A percentile compares a stretch with the other conserved stretches of the same genome.
phyloP scores from a whole-genome alignment of 108 stramenopile species.

The Seminavis robusta region DNA sequence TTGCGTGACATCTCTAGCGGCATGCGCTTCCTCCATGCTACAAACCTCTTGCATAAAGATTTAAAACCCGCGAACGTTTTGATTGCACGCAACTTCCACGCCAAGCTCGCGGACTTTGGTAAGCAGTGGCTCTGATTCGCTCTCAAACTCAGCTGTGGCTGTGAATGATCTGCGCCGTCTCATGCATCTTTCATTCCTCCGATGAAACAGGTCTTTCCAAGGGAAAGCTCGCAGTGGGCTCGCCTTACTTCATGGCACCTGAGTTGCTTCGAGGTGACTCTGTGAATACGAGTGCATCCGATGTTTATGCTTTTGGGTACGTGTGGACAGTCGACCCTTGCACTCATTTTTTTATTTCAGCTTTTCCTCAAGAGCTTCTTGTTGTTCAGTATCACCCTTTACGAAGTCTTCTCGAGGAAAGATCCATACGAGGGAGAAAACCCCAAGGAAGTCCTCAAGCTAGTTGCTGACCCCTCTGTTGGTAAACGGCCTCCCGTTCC shows the following conservation, averaged over 20 bases:
- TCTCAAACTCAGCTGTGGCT: too few species aligned
- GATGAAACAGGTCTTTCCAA: too few species aligned
- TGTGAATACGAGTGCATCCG: slow-evolving; percentile 27
- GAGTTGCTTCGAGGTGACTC: slow-evolving; percentile 46
- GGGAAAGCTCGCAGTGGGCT: too few species aligned
- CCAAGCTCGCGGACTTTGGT: slow-evolving; percentile 62
- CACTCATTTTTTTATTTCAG: too few species aligned
- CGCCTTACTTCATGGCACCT: too few species aligned
- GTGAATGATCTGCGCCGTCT: too few species aligned
- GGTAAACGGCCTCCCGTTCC: not conserved
- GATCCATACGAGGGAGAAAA: too few species aligned
- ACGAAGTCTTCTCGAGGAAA: slow-evolving; percentile 23
- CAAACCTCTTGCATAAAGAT: slow-evolving; percentile 48
- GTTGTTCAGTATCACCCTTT: slow-evolving; percentile 44
- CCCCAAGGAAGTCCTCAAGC: not conserved
- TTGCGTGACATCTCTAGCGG: slow-evolving; percentile 45
- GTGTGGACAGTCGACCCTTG: too few species aligned
- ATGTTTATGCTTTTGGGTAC: slow-evolving; percentile 55
- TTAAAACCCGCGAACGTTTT: slow-evolving; percentile 43
- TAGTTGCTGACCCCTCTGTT: not conserved
- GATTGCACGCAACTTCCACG: slow-evolving; percentile 38
- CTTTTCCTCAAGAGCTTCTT: too few species aligned
- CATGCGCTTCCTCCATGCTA: slow-evolving; percentile 49
- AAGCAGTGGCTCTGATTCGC: too few species aligned
- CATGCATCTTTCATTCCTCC: too few species aligned